Evolutionary conservation across 495 filamentous ascomycete species (phyloP).

Genomic region (Astrothelium subdiscretum): DNA sequence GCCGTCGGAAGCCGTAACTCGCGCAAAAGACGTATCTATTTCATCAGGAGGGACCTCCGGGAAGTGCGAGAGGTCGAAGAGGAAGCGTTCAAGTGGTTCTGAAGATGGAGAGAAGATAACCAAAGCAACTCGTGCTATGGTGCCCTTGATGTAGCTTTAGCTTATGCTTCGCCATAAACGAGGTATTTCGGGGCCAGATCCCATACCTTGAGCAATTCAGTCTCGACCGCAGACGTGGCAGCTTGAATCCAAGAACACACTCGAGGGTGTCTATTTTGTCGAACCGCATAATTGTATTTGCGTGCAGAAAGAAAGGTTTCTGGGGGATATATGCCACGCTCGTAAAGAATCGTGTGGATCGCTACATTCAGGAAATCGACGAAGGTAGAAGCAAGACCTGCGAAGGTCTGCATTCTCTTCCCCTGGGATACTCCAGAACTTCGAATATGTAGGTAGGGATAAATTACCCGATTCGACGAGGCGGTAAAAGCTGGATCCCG

Average conservation of each 20-base stretch:
- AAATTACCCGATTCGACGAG: neutral
- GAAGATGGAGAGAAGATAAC: constrained; percentile 54
- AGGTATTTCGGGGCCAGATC: neutral
- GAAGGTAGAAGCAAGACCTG: constrained; percentile 47
- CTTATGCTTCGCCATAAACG: neutral
- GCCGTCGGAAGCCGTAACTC: constrained; percentile 2
- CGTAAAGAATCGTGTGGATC: constrained; percentile 88
- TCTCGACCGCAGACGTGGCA: constrained; percentile 62
- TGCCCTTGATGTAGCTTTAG: constrained; percentile 25
- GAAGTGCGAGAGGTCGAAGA: constrained; percentile 71
- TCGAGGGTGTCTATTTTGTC: constrained; percentile 78
- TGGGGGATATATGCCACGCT: constrained; percentile 71
- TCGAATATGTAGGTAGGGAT: neutral
- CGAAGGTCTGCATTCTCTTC: constrained; percentile 27
- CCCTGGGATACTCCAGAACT: neutral
- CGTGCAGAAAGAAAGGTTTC: constrained; percentile 69
- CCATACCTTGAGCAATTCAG: constrained; percentile 49
- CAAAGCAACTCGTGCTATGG: constrained; percentile 59
- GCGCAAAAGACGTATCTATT: constrained; percentile 28
- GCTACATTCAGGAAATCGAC: constrained; percentile 73
- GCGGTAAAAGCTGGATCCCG: neutral
- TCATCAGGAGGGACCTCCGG: constrained; percentile 48
- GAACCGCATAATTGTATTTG: constrained; percentile 80
- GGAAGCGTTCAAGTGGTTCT: constrained; percentile 58
- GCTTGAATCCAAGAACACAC: constrained; percentile 88